These are phyloP conservation scores for Blastobotrys illinoisensis DNA, from an alignment of 1,139 yeast species.

Conservation along the genomic window DNA sequence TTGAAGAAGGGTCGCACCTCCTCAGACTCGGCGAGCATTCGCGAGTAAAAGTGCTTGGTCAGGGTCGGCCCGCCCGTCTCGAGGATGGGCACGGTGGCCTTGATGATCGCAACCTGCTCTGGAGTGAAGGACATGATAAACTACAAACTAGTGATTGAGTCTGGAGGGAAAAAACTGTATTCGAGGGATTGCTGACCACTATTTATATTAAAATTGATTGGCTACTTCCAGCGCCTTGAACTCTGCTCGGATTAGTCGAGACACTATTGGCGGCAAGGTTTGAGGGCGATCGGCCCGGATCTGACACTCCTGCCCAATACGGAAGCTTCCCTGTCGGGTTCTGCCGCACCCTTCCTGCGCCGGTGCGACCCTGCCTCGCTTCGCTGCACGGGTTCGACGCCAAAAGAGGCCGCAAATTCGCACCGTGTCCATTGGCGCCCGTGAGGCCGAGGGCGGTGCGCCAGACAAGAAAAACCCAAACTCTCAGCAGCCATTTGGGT, in stretches of 20 bases:
- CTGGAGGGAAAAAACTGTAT: slow-evolving; percentile 11
- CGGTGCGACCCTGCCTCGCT: not conserved
- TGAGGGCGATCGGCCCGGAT: not conserved
- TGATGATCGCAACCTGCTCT: slow-evolving; percentile 62
- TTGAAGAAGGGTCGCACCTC: slow-evolving; percentile 58
- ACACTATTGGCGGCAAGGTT: not conserved
- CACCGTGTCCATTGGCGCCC: too few species aligned
- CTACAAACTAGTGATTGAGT: too few species aligned
- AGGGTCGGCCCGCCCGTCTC: slow-evolving; percentile 51
- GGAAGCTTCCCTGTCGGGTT: not conserved
- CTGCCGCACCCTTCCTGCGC: not conserved
- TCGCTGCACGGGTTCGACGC: too few species aligned
- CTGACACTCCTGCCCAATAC: not conserved
- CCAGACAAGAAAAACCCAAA: too few species aligned
- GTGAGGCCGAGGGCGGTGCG: too few species aligned
- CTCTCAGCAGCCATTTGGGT: too few species aligned
- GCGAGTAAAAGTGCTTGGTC: slow-evolving; percentile 49
- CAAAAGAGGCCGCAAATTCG: too few species aligned
- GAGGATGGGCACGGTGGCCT: slow-evolving; percentile 54
- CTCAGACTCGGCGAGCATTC: slow-evolving; percentile 50
- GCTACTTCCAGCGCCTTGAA: not conserved
- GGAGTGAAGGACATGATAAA: slow-evolving; percentile 56
- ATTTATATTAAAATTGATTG: not conserved
- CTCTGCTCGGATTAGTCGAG: not conserved
- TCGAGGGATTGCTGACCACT: not conserved